Evolutionary conservation across 2,329 filamentous ascomycete species (phyloP), one percentile per base, ranked within the genome.

Genomic region (Fusarium sp.): DNA sequence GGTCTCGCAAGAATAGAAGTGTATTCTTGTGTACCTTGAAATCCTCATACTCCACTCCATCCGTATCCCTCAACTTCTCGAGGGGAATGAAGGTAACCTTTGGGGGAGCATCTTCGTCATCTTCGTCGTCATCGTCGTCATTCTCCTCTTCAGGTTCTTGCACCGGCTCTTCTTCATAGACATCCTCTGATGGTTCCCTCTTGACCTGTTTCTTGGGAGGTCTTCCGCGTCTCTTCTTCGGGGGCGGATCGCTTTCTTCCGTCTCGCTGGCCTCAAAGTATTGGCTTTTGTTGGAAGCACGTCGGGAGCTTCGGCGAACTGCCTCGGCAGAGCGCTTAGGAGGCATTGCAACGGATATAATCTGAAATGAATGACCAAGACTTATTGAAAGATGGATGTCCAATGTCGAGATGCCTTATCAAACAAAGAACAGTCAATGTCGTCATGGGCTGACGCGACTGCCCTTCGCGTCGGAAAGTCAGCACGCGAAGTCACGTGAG

Each of bases 1-100:
- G 83, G 61, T 91, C 89, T 44, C 81, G 82, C 42, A 92, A 82
- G 74, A 91, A 92, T 2, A 86, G 80, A 53, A 91, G 70, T 0
- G 90, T 91, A 69, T 91, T 91, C 31, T 83, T 84, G 73, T 92
- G 90, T 6, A 92, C 69, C 29, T 81, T 86, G 24, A 85, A 80
- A 40, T 90, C 87, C 36, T 84, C 83, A 67, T 91, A 91, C 3
- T 85, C 75, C 7, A 83, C 72, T 16, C 80, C 81, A 1, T 77
- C 80, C 6, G 74, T 75, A 9, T 80, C 80, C 22, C 83, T 75
- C 72, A 84, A 64, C 73, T 82, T 79, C 58, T 80, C 82, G 29
- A 84, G 60, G 1, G 82, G 82, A 4, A 83, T 79, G 7, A 84
- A 74, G 8, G 78, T 79, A 35, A 82, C 79, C 40, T 79, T 84